Percentiles rank a stretch among this genome's conserved stretches.
These are phyloP conservation scores for Wallacemonas sp. DNA, from an alignment of 208 protist genomes.

Conservation along the genomic window DNA sequence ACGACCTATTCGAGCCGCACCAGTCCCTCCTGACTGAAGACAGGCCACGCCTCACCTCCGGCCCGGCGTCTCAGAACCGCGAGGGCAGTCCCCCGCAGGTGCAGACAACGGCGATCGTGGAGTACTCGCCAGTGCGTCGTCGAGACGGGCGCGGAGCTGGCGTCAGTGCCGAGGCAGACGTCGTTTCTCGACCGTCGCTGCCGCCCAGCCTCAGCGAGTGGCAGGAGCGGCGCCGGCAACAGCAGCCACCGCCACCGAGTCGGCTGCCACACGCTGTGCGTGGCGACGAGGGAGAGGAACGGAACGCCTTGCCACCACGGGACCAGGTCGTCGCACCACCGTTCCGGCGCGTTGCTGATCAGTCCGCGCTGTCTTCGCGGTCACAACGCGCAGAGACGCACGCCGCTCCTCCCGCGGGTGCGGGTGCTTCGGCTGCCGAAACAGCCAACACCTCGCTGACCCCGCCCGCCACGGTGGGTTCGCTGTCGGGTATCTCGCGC, in stretches of 20 bases:
- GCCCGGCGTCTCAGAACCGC: background rate
- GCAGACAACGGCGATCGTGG: slow-evolving; percentile 26
- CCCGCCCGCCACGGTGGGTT: slow-evolving; percentile 43
- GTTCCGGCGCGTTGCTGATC: background rate
- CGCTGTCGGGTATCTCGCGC: slow-evolving; percentile 69
- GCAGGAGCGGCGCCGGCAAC: slow-evolving; percentile 3
- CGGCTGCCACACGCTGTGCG: background rate
- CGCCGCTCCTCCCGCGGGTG: background rate
- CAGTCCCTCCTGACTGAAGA: background rate
- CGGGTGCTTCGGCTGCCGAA: background rate
- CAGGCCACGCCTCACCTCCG: background rate
- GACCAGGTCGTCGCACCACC: too few species aligned
- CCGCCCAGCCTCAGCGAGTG: slow-evolving; percentile 7
- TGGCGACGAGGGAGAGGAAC: too few species aligned
- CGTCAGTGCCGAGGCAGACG: background rate
- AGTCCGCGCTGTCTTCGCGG: background rate
- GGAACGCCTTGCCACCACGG: too few species aligned
- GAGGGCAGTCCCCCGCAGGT: slow-evolving; percentile 32
- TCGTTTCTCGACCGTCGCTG: background rate
- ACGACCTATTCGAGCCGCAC: background rate
- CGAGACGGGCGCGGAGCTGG: too few species aligned
- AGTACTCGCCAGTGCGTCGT: background rate
- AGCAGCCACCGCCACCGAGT: background rate
- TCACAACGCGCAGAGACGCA: background rate
- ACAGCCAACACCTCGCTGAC: slow-evolving; percentile 11